A percentile compares a stretch with the other conserved stretches of the same genome.
Conservation (phyloP, 1,284 basidiomycete species). For the Omphalotus olearius region DNA sequence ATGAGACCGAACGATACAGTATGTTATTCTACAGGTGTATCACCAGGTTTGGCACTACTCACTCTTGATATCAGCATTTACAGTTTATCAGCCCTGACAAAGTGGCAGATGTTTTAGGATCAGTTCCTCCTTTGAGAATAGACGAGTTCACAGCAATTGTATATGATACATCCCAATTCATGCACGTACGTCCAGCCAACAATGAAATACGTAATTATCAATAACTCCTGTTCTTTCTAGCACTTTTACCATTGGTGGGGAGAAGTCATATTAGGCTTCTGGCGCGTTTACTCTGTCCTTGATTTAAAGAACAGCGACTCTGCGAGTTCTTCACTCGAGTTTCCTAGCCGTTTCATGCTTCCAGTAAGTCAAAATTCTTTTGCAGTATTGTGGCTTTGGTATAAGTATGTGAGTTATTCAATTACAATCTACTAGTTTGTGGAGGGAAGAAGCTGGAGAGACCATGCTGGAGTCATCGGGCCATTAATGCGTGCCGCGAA, state of each 20-base stretch:
- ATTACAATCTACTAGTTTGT: conserved; percentile 28
- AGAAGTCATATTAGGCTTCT: conserved; percentile 35
- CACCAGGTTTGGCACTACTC: not conserved
- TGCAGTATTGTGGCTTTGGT: too few species aligned
- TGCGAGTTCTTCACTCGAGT: conserved; percentile 17
- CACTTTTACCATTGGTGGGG: conserved; percentile 44
- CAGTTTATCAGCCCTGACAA: conserved; percentile 26
- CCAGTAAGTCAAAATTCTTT: conserved; percentile 26
- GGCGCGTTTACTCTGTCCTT: conserved; percentile 27
- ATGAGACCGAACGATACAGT: conserved; percentile 17
- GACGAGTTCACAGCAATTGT: conserved; percentile 29
- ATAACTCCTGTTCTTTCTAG: conserved; percentile 19
- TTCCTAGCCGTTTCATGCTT: conserved; percentile 29
- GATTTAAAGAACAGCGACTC: conserved; percentile 19
- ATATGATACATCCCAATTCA: conserved; percentile 33
- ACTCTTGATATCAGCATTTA: conserved; percentile 24
- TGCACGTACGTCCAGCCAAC: conserved; percentile 24
- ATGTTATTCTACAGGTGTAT: not conserved
- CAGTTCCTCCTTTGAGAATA: conserved; percentile 24
- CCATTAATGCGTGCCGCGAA: conserved; percentile 36
- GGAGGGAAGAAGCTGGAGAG: conserved; percentile 28
- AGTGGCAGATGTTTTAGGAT: conserved; percentile 24
- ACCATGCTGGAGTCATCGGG: conserved; percentile 30
- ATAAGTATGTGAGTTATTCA: too few species aligned
- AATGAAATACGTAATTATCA: not conserved